Evolutionary conservation across 2,329 filamentous ascomycete genomes (phyloP).

Genomic region (Ophiocordyceps camponoti-rufipedis): DNA sequence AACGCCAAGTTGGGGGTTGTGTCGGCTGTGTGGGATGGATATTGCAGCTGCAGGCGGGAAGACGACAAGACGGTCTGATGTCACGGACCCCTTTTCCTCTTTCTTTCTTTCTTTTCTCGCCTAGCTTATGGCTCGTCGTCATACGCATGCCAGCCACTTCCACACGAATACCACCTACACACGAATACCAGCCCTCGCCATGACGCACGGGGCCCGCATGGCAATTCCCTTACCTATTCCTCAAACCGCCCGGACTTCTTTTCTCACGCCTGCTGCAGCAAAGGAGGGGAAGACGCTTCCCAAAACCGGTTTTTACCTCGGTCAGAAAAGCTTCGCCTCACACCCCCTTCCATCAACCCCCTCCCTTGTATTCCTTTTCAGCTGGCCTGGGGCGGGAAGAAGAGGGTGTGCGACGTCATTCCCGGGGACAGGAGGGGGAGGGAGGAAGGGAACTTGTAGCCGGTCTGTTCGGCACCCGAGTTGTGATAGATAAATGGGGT

Average conservation of each 20-base stretch:
- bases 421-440: background rate
- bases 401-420: background rate
- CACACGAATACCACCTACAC: background rate
- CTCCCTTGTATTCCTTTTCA: background rate
- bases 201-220: background rate
- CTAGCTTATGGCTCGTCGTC: background rate
- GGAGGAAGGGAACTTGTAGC: background rate
- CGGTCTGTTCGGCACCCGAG: too few relatives aligned
- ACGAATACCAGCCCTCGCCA: background rate
- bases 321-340: background rate
- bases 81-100: background rate
- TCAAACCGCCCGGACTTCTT: background rate
- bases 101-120: background rate
- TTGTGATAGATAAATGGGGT: too few relatives aligned
- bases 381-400: background rate
- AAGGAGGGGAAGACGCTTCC: background rate
- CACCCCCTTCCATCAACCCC: background rate
- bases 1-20: slow-evolving; percentile 1
- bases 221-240: background rate
- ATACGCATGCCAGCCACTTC: background rate
- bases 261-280: background rate
- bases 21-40: slow-evolving; percentile 1
- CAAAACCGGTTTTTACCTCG: background rate
- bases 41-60: slow-evolving; percentile 2
- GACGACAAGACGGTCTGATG: background rate